A percentile compares a stretch with the other conserved stretches of the same genome.
These are phyloP conservation scores for Pyrrhoderma noxium DNA, from an alignment of 1,284 basidiomycete genomes.

Conservation along the genomic window DNA sequence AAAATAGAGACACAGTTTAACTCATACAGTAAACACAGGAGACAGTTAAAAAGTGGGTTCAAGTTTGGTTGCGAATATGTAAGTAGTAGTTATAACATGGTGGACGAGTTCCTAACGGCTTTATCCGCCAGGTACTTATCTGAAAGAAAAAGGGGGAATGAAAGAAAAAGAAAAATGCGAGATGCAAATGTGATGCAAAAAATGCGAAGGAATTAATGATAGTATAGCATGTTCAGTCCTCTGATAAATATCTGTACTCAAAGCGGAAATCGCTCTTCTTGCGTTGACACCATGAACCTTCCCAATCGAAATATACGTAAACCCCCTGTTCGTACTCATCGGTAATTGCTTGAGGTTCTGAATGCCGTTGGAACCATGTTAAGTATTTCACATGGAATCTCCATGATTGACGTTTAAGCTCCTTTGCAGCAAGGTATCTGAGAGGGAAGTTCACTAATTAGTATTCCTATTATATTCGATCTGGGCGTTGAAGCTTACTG, in stretches of 20 bases:
- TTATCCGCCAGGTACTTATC: no score
- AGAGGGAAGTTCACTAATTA: conserved; percentile 10
- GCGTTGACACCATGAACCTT: conserved; percentile 95
- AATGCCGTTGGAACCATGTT: conserved; percentile 99
- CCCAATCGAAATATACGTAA: conserved; percentile 97
- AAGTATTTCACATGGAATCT: conserved; percentile 99
- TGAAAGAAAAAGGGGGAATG: neutral
- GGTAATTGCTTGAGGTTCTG: conserved; percentile 98
- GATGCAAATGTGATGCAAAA: neutral
- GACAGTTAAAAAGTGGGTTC: conserved; percentile 9
- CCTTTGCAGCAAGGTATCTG: conserved; percentile 93
- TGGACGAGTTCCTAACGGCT: no score
- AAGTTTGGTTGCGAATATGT: no score
- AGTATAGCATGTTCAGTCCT: conserved; percentile 49
- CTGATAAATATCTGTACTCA: conserved; percentile 86
- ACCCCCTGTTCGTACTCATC: conserved; percentile 99
- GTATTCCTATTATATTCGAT: conserved; percentile 3
- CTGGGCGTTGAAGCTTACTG: conserved; percentile 52
- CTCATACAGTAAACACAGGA: conserved; percentile 14
- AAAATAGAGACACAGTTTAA: conserved; percentile 8
- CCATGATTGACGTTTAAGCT: conserved; percentile 97
- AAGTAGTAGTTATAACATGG: no score
- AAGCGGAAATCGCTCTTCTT: conserved; percentile 98
- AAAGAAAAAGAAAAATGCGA: conserved; percentile 7
- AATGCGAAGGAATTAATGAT: neutral